Percentiles rank a stretch among this genome's conserved stretches.
Evolutionary conservation across 257 asterid species (phyloP).

Genomic region (Salvia hispanica): DNA sequence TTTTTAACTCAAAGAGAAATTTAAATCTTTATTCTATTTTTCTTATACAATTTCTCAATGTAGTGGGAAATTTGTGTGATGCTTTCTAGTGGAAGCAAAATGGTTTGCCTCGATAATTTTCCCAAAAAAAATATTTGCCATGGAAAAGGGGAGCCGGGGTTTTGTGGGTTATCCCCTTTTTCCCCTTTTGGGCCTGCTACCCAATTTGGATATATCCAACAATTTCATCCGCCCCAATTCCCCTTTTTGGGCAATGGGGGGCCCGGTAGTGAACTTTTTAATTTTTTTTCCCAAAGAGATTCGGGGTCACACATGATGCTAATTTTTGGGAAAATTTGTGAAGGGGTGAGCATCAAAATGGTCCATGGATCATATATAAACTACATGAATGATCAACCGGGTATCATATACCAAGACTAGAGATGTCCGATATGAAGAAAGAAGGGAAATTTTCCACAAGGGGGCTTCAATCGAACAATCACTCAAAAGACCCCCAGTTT

Average conservation of each 20-base stretch:
- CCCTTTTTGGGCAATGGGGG: constrained; percentile 47
- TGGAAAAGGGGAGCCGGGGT: constrained; percentile 45
- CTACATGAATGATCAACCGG: constrained; percentile 33
- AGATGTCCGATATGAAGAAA: constrained; percentile 24
- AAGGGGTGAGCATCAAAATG: constrained; percentile 45
- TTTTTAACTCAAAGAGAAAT: too few species aligned
- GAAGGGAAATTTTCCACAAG: constrained; percentile 46
- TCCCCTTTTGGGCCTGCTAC: constrained; percentile 36
- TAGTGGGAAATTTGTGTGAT: constrained; percentile 62
- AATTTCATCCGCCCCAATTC: constrained; percentile 37
- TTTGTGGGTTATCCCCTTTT: constrained; percentile 32
- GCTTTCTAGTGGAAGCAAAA: constrained; percentile 54
- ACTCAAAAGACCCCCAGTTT: not conserved
- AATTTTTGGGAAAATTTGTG: not conserved
- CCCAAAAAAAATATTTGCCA: constrained; percentile 38
- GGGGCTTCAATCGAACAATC: constrained; percentile 22
- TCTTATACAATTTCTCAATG: too few species aligned
- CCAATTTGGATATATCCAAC: constrained; percentile 26
- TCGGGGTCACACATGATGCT: too few species aligned
- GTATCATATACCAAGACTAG: constrained; percentile 18
- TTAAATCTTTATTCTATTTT: too few species aligned
- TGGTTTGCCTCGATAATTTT: constrained; percentile 39
- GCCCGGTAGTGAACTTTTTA: constrained; percentile 36
- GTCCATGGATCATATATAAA: constrained; percentile 41
- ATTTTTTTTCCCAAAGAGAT: too few species aligned